Evolutionary conservation across 1,284 basidiomycete genomes (phyloP).

Genomic region (Athelia psychrophila): DNA sequence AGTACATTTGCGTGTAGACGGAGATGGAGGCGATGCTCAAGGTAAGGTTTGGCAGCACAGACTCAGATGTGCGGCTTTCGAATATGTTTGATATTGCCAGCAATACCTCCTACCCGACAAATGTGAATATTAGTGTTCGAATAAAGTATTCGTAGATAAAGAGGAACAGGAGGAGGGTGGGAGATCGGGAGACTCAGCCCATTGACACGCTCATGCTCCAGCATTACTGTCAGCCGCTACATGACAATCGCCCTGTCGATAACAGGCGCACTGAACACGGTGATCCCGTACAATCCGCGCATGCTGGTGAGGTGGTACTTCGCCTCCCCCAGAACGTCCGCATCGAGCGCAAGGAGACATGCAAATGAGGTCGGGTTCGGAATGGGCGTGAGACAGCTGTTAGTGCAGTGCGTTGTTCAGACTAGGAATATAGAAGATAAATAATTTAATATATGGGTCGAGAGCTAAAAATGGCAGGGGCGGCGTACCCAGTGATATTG

Average conservation of each 20-base stretch:
- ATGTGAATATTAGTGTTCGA: background rate
- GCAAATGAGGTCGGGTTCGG: conserved; percentile 25
- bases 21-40: background rate
- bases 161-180: too few relatives aligned
- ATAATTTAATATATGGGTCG: too few relatives aligned
- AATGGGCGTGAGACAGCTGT: conserved; percentile 29
- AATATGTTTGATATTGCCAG: conserved; percentile 35
- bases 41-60: conserved; percentile 8
- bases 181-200: conserved; percentile 27
- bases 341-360: conserved; percentile 32
- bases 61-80: conserved; percentile 39
- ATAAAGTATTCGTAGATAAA: background rate
- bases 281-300: conserved; percentile 38
- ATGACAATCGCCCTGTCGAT: conserved; percentile 44
- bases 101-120: conserved; percentile 21
- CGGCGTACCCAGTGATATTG: background rate
- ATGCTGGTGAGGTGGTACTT: conserved; percentile 32
- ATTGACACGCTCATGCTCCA: conserved; percentile 33
- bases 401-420: background rate
- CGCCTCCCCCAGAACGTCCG: conserved; percentile 24
- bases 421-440: background rate
- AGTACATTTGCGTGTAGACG: conserved; percentile 10
- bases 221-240: conserved; percentile 34
- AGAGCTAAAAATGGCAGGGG: background rate
- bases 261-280: conserved; percentile 37